phyloP scores from a whole-genome alignment of 2,329 filamentous ascomycete species.

The Biscogniauxia marginata region DNA sequence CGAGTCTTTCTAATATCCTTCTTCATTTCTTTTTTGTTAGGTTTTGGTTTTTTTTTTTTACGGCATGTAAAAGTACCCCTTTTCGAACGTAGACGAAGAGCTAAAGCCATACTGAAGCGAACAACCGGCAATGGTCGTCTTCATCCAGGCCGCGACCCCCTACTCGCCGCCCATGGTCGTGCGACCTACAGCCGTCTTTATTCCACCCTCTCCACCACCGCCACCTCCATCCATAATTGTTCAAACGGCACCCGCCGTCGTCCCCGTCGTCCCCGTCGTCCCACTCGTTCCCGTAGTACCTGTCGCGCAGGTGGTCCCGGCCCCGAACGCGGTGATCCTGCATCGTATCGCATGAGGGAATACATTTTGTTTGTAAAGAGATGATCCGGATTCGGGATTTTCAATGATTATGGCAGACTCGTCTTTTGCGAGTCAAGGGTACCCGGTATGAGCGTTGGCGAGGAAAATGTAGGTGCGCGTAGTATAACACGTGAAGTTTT shows the following conservation, averaged over 20 bases:
- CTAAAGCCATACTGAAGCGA: background rate
- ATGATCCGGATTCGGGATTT: background rate
- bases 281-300: slow-evolving; percentile 1
- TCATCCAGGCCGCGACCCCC: background rate
- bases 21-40: too few relatives aligned
- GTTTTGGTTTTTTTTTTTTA: too few relatives aligned
- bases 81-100: too few relatives aligned
- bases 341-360: background rate
- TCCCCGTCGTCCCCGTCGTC: background rate
- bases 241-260: background rate
- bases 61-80: too few relatives aligned
- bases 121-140: background rate
- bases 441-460: too few relatives aligned
- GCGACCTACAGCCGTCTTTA: background rate
- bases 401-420: too few relatives aligned
- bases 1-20: too few relatives aligned
- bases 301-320: background rate
- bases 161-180: background rate
- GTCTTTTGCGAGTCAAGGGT: too few relatives aligned
- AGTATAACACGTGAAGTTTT: too few relatives aligned
- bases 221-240: slow-evolving; percentile 2
- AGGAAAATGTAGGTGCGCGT: too few relatives aligned
- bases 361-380: slow-evolving; percentile 3
- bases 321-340: slow-evolving; percentile 1
- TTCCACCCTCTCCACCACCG: slow-evolving; percentile 3